Base-by-base conservation (phyloP, 2,329 filamentous ascomycete species). In the Paecilomyces dactylethromorphus region DNA sequence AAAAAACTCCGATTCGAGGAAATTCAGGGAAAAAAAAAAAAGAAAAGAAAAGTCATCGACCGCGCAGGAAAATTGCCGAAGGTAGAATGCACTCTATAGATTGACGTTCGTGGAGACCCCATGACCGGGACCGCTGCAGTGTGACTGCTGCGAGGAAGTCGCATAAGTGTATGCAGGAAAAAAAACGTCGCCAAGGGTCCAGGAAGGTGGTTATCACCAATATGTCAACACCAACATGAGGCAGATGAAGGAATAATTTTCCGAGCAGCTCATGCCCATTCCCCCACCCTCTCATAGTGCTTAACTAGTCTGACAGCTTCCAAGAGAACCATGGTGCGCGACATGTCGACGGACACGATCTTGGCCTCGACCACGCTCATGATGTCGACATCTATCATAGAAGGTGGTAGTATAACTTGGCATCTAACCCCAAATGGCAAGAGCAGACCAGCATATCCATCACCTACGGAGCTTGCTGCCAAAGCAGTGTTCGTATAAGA, bases 281-380 rank as follows among this genome's bases (percentile, higher is more conserved):
- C 71, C 1, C 71, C 71, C 21, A 65, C 65, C 24, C 73, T 65
- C 59, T 71, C 61, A 59, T 72, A 75, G 11, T 64, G 59, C 59
- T 67, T 72, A 6, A 74, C 60, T 39, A 73, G 64, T 35, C 63
- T 45, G 29, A 65, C 68, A n/a, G 68, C 68, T 54, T 76, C 69
- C 69, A 76, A 66, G 31, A 64, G 62, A 31, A 76, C 72, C 24
- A 71, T 50, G 53, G 65, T 54, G 10, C 59, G 64, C 2, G 70
- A 66, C 64, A 75, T 63, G 66, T 75, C 70, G 12, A 76, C 68
- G 13, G 63, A 63, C 0, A 62, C 65, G 24, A 76, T 71, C 55
- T 65, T 69, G 2, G 72, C 73, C 56, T 75, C 70, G 35, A 76
- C 72, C 3, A 69, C 56, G 26, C 68, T 68, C 33, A 74, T 67